Percentiles rank a stretch among this genome's conserved stretches.
phyloP scores from a whole-genome alignment of 225 moss, liverwort and hornwort species.

The Climacium dendroides region DNA sequence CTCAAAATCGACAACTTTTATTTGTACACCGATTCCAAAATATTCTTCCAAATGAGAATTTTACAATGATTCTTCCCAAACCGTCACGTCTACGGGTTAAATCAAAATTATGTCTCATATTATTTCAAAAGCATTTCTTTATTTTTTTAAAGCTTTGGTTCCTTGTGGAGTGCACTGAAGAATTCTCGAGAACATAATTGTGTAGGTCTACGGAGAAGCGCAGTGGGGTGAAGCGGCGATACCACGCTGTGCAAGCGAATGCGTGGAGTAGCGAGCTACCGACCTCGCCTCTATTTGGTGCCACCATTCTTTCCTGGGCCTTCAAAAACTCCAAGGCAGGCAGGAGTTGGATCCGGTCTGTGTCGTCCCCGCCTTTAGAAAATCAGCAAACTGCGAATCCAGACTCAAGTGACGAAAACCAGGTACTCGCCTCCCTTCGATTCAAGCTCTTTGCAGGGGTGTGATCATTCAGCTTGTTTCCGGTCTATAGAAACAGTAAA shows the following conservation, averaged over 20 bases:
- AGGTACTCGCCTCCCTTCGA: not conserved
- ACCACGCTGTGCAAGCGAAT: not conserved
- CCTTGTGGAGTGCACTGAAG: not conserved
- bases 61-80: no score
- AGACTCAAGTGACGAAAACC: not conserved
- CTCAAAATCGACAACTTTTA: no score
- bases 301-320: slow-evolving; percentile 24
- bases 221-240: not conserved
- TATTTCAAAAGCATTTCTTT: not conserved
- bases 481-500: not conserved
- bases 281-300: slow-evolving; percentile 30
- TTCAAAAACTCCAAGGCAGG: slow-evolving; percentile 4
- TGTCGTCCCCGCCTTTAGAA: slow-evolving; percentile 4
- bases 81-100: no score
- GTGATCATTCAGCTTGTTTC: not conserved
- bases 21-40: no score
- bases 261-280: not conserved
- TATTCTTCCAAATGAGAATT: no score
- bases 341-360: slow-evolving; percentile 19
- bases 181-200: not conserved
- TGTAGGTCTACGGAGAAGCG: not conserved
- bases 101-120: no score
- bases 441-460: not conserved
- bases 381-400: not conserved
- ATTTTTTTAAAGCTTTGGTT: not conserved